A percentile compares a stretch with the other conserved stretches of the same genome.
phyloP scores from a whole-genome alignment of 2,329 filamentous ascomycete species.

The Colletotrichum tropicicola region DNA sequence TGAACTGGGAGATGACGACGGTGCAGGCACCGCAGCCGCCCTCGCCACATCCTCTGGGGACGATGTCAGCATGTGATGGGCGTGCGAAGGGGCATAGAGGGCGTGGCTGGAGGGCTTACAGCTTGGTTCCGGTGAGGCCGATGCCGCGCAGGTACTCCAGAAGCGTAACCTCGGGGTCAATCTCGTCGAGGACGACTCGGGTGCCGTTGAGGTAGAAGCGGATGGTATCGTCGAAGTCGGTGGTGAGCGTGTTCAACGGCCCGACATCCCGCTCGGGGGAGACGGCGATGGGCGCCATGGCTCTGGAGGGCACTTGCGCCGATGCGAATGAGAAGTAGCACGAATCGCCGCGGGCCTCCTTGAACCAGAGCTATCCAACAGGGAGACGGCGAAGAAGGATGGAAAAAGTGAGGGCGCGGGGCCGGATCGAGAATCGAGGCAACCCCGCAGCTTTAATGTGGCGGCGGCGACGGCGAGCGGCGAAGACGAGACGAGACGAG shows the following conservation, averaged over 20 bases:
- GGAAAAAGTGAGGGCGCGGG: neutral
- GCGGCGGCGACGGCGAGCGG: neutral
- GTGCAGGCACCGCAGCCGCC: conserved; percentile 97
- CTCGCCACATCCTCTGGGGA: conserved; percentile 85
- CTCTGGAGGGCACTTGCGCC: neutral
- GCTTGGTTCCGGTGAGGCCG: conserved; percentile 93
- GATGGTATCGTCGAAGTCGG: conserved; percentile 85
- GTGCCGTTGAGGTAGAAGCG: conserved; percentile 96
- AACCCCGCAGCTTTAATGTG: conserved; percentile 23
- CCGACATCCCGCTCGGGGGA: conserved; percentile 54
- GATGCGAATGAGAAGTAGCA: neutral
- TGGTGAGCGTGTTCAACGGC: conserved; percentile 67
- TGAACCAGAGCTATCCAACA: neutral
- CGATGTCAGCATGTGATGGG: neutral
- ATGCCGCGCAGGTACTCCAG: conserved; percentile 93
- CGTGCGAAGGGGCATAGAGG: neutral
- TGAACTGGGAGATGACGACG: conserved; percentile 92
- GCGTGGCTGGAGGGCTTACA: conserved; percentile 54
- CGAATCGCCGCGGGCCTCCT: neutral
- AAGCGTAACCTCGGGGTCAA: conserved; percentile 91
- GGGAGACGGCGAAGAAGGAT: neutral
- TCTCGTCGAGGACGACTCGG: conserved; percentile 82
- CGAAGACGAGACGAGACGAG: conserved; percentile 18
- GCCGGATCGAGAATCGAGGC: neutral
- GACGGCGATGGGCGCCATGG: conserved; percentile 66